Evolutionary conservation across 192 early-diverging fungal genomes (phyloP).

Genomic region (Cladochytrium replicatum): DNA sequence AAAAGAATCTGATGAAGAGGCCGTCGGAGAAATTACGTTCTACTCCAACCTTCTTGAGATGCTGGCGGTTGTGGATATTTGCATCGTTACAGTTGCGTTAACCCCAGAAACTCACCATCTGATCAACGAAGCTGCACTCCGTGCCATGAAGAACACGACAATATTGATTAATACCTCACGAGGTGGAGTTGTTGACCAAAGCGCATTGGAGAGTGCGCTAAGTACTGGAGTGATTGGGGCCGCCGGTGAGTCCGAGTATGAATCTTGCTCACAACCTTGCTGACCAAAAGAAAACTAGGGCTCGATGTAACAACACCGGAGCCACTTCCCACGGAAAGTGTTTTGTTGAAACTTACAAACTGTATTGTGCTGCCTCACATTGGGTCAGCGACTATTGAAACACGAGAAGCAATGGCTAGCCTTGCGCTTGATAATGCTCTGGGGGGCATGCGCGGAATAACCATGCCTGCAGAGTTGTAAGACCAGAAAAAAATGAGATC

Average conservation of each 20-base stretch:
- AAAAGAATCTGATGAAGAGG: slow-evolving; percentile 33
- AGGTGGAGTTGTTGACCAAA: slow-evolving; percentile 70
- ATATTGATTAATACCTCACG: slow-evolving; percentile 75
- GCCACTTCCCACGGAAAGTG: slow-evolving; percentile 55
- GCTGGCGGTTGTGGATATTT: slow-evolving; percentile 54
- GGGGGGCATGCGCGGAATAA: slow-evolving; percentile 42
- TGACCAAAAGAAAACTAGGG: no score
- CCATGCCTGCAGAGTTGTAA: slow-evolving; percentile 25
- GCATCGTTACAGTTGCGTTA: slow-evolving; percentile 67
- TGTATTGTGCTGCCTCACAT: slow-evolving; percentile 78
- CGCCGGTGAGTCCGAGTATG: no score
- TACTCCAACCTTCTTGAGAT: slow-evolving; percentile 47
- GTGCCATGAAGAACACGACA: slow-evolving; percentile 53
- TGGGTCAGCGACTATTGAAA: slow-evolving; percentile 71
- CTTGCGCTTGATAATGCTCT: slow-evolving; percentile 66
- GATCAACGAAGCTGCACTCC: slow-evolving; percentile 57
- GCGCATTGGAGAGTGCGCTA: slow-evolving; percentile 57
- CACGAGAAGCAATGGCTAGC: slow-evolving; percentile 68
- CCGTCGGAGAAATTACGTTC: slow-evolving; percentile 36
- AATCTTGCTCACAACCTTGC: no score
- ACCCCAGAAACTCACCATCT: slow-evolving; percentile 58
- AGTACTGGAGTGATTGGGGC: slow-evolving; percentile 43
- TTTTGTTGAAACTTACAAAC: slow-evolving; percentile 46
- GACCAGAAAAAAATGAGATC: no score
- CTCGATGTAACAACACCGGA: slow-evolving; percentile 84